These are phyloP conservation scores for Ramaria rubella DNA, from an alignment of 768 basidiomycete species.

Conservation along the genomic window DNA sequence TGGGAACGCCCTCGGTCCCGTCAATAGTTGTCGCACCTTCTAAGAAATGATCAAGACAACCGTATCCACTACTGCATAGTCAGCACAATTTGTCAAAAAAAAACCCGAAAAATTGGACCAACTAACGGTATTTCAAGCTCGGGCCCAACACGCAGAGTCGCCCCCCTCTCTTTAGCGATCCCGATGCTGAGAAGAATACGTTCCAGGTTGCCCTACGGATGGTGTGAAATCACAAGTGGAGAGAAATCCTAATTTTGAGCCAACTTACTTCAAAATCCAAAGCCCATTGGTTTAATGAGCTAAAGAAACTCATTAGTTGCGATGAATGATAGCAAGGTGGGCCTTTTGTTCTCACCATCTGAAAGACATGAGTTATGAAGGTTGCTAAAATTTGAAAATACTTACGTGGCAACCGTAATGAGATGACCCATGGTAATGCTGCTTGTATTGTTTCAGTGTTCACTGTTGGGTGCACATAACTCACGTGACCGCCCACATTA, in stretches of 20 bases:
- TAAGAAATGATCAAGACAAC: conserved; percentile 94
- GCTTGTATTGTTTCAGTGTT: no score
- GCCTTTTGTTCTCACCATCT: conserved; percentile 2
- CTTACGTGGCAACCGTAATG: conserved; percentile 80
- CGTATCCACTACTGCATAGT: conserved; percentile 67
- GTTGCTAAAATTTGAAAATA: not conserved
- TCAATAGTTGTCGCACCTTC: conserved; percentile 55
- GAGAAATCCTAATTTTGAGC: not conserved
- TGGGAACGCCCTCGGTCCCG: no score
- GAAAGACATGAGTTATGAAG: conserved; percentile 14
- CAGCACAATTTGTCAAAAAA: not conserved
- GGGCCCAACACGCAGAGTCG: conserved; percentile 89
- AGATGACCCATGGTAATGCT: conserved; percentile 91
- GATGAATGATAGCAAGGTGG: not conserved
- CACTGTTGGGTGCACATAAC: no score
- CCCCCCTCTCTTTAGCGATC: conserved; percentile 83
- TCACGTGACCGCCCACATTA: no score
- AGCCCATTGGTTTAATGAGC: conserved; percentile 96
- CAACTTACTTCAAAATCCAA: conserved; percentile 78
- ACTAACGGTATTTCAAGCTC: conserved; percentile 91
- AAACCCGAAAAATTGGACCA: conserved; percentile 11
- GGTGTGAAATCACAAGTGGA: not conserved
- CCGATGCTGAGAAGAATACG: conserved; percentile 84
- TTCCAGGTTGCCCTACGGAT: conserved; percentile 77
- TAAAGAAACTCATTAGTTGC: conserved; percentile 24